Base-by-base conservation (phyloP, 2,329 filamentous ascomycete species). In the Botryotinia globosa region DNA sequence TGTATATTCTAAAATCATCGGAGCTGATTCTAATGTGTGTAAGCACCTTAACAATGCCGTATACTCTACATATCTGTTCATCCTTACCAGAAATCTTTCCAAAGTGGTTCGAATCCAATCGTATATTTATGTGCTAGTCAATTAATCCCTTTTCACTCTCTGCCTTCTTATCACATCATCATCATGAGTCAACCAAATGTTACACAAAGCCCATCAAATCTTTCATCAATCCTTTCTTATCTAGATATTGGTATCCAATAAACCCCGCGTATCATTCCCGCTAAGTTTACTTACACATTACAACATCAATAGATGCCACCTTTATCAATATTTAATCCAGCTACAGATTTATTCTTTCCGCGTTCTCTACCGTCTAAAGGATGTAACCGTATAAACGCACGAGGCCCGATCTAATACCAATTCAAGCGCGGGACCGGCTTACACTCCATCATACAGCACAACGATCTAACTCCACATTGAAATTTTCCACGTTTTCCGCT, bases 401-500 rank as follows among this genome's bases (percentile, higher is more conserved):
- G n/a, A 64, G 32, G 14, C 45, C 59, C 69, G 44, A 37, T 45
- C 22, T 63, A 32, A 65, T 25, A 25, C 42, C 51, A 32, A 64
- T 42, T 42, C 64, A 63, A 22, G 10, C 39, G 51, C 69, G 61
- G 62, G 51, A 65, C 29, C 69, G 62, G 62, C 16, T 25, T 22
- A n/a, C 10, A 72, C 69, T 71, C 69, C 69, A 54, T 67, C 62
- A 66, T 37, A 22, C 29, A 29, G 64, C 45, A 66, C 61, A 18
- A 29, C 61, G 45, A 66, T 66, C 69, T 56, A 34, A 37, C 34
- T 12, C 9, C 62, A 67, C 62, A 32, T 32, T 29, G 14, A 22
- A 9, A 34, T 18, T 32, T 42, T 48, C 69, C 69, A 72, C 69
- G 69, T 72, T 72, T 72, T 67, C 62, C 66, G 39, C 62, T 67